Percentiles rank a stretch among this genome's conserved stretches.
Conservation (phyloP, 2,329 filamentous ascomycete species). For the Parascedosporium putredinis region DNA sequence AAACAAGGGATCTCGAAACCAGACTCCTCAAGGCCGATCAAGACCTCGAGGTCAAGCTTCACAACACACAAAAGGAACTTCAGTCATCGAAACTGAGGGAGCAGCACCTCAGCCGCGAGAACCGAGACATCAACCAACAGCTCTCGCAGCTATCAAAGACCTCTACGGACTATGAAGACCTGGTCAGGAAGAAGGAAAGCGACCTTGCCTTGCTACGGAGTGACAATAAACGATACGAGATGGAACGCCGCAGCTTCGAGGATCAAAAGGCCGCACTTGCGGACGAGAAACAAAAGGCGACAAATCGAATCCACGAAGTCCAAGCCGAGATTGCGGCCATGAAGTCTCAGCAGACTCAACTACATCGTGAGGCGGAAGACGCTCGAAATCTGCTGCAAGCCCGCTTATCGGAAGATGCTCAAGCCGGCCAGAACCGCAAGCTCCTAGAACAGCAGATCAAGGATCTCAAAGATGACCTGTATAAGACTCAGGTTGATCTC, state of each 20-base stretch:
- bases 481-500: conserved; percentile 75
- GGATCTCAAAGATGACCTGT: conserved; percentile 77
- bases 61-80: conserved; percentile 68
- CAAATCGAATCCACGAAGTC: conserved; percentile 66
- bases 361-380: conserved; percentile 82
- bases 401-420: conserved; percentile 79
- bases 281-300: conserved; percentile 68
- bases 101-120: conserved; percentile 68
- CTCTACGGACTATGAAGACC: conserved; percentile 88
- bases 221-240: conserved; percentile 74
- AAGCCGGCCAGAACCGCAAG: conserved; percentile 70
- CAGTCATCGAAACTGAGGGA: conserved; percentile 63
- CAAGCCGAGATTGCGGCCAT: conserved; percentile 83
- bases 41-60: conserved; percentile 77
- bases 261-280: conserved; percentile 63
- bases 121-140: conserved; percentile 72
- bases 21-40: conserved; percentile 80
- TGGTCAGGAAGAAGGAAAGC: conserved; percentile 88
- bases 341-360: conserved; percentile 70
- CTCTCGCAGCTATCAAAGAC: conserved; percentile 80
- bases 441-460: conserved; percentile 80
- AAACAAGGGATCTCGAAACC: conserved; percentile 74
- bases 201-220: conserved; percentile 76
- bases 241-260: conserved; percentile 68
- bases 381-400: conserved; percentile 78